Evolutionary conservation across 1,139 yeast species (phyloP), one percentile per base, ranked within the genome.

Genomic region (Debaryomyces coudertii): DNA sequence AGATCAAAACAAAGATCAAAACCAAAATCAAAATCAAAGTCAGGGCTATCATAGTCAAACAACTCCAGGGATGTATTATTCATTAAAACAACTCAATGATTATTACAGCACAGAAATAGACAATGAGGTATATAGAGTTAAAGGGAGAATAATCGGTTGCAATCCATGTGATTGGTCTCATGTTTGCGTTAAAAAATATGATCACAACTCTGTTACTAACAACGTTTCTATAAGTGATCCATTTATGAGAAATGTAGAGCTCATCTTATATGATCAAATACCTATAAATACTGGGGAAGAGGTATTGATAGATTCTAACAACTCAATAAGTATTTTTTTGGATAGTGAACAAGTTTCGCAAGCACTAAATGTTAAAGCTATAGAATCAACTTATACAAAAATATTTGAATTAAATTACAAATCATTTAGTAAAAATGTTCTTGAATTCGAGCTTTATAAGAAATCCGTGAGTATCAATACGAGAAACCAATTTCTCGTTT

Each of bases 161-260:
- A 48, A 54, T 6, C 73, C 73, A 1, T 42, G 45, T 5, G 66
- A 66, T 43, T 53, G 61, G 51, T 45, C 57, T 4, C 60, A 60
- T 14, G 44, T 62, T 1, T 65, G 69, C 45, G 55, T 58, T n/a
- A 68, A 68, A 42, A 42, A 54, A 7, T 68, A 59, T 48, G 51
- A 50, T 2, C 16, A 37, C 8, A 47, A 51, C 36, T n/a, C 29
- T 2, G 31, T 42, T 6, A 18, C 42, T 1, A 29, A 40, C 7
- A 36, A 43, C 16, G 38, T 42, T 9, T 47, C 36, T 15, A 42
- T 55, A 5, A 44, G 60, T 2, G 73, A 68, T 49, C 73, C 73
- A 1, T 43, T 30, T 4, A 36, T 56, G 18, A 50, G 63, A 30
- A 57, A 53, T 3, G 36, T 68, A 7, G 68, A 65, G 43, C 33